These are phyloP conservation scores for Udeniomyces megalosporus DNA, from an alignment of 768 basidiomycete genomes.

Conservation along the genomic window DNA sequence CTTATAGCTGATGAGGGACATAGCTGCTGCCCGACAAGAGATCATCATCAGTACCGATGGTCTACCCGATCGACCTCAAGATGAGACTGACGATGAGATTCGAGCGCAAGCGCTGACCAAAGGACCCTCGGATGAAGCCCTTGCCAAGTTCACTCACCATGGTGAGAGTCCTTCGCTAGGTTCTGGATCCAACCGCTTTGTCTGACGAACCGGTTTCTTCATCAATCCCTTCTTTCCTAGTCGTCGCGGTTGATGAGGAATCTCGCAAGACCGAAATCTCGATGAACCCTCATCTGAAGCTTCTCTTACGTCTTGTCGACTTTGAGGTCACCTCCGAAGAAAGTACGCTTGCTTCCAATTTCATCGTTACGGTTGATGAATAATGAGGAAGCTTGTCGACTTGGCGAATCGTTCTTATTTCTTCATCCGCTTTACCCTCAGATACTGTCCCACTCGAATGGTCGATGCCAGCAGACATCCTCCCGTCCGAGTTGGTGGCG, in stretches of 20 bases:
- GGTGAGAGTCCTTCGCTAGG: no score
- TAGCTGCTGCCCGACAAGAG: slow-evolving; percentile 28
- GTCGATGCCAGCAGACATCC: slow-evolving; percentile 59
- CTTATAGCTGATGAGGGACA: slow-evolving; percentile 9
- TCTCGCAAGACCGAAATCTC: slow-evolving; percentile 61
- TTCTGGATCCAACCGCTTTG: no score
- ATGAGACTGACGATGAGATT: slow-evolving; percentile 21
- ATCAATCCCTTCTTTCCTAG: no score
- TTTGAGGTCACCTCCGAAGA: slow-evolving; percentile 48
- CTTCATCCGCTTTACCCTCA: neutral
- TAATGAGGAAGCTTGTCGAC: no score
- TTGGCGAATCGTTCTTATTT: slow-evolving; percentile 10
- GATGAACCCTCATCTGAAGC: slow-evolving; percentile 60
- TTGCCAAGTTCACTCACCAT: slow-evolving; percentile 55
- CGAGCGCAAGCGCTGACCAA: slow-evolving; percentile 17
- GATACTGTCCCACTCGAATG: slow-evolving; percentile 36
- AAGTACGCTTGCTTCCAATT: slow-evolving; percentile 38
- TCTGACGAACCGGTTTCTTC: neutral
- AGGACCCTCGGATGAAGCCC: slow-evolving; percentile 44
- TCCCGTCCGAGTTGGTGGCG: slow-evolving; percentile 50
- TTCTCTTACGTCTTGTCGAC: slow-evolving; percentile 63
- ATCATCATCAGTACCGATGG: slow-evolving; percentile 31
- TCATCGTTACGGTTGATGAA: no score
- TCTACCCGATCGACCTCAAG: neutral
- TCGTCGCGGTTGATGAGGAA: slow-evolving; percentile 38